These are phyloP conservation scores for Moesziomyces sp. DNA, from an alignment of 1,284 basidiomycete species.

Conservation along the genomic window DNA sequence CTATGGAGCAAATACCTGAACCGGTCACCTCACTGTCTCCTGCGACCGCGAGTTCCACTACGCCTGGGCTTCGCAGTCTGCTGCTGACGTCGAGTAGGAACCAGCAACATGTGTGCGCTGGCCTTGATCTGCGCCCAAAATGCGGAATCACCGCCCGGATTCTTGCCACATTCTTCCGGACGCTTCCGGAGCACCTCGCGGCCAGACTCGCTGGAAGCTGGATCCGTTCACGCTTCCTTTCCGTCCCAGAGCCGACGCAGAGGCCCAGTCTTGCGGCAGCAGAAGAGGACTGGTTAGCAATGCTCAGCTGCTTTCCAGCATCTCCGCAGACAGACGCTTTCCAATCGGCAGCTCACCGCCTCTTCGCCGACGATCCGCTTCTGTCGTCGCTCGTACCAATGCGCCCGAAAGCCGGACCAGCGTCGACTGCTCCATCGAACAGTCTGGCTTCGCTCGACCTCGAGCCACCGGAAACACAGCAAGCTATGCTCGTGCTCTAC, in stretches of 20 bases:
- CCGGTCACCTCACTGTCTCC: not conserved
- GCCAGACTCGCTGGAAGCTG: constrained; percentile 15
- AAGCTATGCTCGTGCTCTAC: constrained; percentile 32
- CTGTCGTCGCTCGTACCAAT: constrained; percentile 14
- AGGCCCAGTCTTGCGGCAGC: constrained; percentile 10
- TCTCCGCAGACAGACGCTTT: not conserved
- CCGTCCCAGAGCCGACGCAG: not conserved
- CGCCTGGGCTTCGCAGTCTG: not conserved
- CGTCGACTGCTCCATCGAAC: not conserved
- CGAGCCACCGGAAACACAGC: constrained; percentile 6
- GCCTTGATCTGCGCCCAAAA: constrained; percentile 18
- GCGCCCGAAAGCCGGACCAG: not conserved
- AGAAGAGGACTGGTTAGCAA: constrained; percentile 22
- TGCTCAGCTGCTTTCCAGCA: constrained; percentile 1
- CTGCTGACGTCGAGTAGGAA: constrained; percentile 6
- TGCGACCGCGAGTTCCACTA: not conserved
- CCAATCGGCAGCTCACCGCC: constrained; percentile 5
- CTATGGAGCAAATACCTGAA: not conserved
- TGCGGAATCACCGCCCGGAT: constrained; percentile 16
- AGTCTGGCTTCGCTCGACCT: not conserved
- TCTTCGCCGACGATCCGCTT: constrained; percentile 20
- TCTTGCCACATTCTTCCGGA: constrained; percentile 5
- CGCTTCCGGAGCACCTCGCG: constrained; percentile 10
- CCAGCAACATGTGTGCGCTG: not conserved
- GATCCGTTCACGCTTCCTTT: constrained; percentile 25